phyloP scores from a whole-genome alignment of 169 alveolate genomes.

The Plasmodium gaboni region DNA sequence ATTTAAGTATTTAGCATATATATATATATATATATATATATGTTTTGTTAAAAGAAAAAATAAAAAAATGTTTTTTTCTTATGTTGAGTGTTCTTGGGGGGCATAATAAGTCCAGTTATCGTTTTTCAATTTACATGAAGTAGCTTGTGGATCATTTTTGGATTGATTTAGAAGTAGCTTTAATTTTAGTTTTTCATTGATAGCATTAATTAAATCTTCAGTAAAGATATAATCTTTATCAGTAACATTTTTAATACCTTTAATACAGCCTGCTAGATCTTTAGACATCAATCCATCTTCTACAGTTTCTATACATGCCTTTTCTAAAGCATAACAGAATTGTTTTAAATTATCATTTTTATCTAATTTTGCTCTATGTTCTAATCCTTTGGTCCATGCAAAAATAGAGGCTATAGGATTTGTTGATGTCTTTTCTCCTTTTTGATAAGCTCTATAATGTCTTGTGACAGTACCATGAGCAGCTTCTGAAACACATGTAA shows the following conservation, averaged over 20 bases:
- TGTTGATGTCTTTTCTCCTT: constrained; percentile 94
- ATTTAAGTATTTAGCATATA: not conserved
- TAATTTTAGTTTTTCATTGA: constrained; percentile 75
- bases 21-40: not conserved
- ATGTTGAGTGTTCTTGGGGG: constrained; percentile 81
- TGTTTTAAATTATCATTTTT: constrained; percentile 86
- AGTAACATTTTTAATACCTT: constrained; percentile 73
- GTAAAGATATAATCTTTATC: constrained; percentile 78
- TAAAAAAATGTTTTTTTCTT: not conserved
- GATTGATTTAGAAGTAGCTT: constrained; percentile 68
- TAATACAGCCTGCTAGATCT: constrained; percentile 90
- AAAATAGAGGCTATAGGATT: constrained; percentile 96
- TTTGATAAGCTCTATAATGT: constrained; percentile 91
- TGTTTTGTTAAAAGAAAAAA: no score
- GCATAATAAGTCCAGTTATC: constrained; percentile 84
- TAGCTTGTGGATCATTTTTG: constrained; percentile 41
- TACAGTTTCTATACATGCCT: constrained; percentile 90
- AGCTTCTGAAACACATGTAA: constrained; percentile 94
- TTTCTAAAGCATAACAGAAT: constrained; percentile 92
- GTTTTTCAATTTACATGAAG: constrained; percentile 69
- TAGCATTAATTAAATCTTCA: constrained; percentile 79
- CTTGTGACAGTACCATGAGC: constrained; percentile 98
- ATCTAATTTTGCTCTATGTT: constrained; percentile 92
- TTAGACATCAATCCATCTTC: constrained; percentile 94
- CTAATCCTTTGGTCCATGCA: constrained; percentile 97